phyloP scores from a whole-genome alignment of 1,139 yeast genomes.

The Debaryomycetaceae sp. region DNA sequence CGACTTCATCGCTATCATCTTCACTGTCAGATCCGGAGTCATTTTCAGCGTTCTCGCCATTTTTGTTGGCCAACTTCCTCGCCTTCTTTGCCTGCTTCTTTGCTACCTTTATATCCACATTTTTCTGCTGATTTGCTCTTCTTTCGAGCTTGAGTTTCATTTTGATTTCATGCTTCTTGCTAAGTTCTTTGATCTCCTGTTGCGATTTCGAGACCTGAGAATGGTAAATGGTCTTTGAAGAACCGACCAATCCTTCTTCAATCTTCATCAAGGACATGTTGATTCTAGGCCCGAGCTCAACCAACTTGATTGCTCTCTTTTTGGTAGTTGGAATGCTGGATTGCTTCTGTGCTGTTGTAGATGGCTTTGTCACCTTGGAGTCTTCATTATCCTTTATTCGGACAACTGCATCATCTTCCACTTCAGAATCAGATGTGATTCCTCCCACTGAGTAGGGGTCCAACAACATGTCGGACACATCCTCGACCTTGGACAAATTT shows the following conservation, averaged over 20 bases:
- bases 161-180: slow-evolving; percentile 62
- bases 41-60: slow-evolving; percentile 28
- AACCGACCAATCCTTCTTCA: slow-evolving; percentile 86
- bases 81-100: slow-evolving; percentile 70
- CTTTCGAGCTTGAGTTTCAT: slow-evolving; percentile 66
- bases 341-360: slow-evolving; percentile 16
- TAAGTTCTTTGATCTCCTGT: slow-evolving; percentile 58
- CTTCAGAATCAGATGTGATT: slow-evolving; percentile 87
- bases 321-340: slow-evolving; percentile 31
- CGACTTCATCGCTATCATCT: slow-evolving; percentile 25
- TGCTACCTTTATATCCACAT: slow-evolving; percentile 73
- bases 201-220: slow-evolving; percentile 60
- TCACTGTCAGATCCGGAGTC: slow-evolving; percentile 16
- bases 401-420: slow-evolving; percentile 88
- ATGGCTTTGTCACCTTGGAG: slow-evolving; percentile 14
- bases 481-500: slow-evolving; percentile 62
- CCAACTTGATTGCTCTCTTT: slow-evolving; percentile 86
- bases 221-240: slow-evolving; percentile 77
- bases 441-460: slow-evolving; percentile 82
- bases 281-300: slow-evolving; percentile 92
- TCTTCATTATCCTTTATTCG: slow-evolving; percentile 54
- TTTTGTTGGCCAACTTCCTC: slow-evolving; percentile 62
- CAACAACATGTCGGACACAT: slow-evolving; percentile 78
- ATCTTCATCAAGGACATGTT: slow-evolving; percentile 75
- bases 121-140: slow-evolving; percentile 74